A percentile compares a stretch with the other conserved stretches of the same genome.
Conservation (phyloP, 352 stramenopile species). For the Phytopythium litorale region DNA sequence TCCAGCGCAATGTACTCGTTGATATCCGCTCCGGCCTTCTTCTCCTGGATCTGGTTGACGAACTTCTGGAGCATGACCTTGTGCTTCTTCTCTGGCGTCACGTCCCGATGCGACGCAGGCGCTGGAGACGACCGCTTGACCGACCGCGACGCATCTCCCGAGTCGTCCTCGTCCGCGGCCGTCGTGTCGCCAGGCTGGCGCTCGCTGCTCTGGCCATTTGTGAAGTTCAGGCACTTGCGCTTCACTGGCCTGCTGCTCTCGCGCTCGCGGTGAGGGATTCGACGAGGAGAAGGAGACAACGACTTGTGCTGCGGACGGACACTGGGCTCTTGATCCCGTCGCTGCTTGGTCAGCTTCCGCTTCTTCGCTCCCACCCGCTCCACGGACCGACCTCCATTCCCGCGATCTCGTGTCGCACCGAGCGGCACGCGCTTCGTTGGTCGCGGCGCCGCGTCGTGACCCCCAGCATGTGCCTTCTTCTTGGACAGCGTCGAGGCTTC, state of each 20-base stretch:
- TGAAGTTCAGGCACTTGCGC: conserved; percentile 14
- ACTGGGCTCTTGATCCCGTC: not conserved
- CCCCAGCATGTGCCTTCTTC: not conserved
- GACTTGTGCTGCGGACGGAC: not conserved
- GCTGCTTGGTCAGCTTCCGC: not conserved
- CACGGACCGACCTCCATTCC: not conserved
- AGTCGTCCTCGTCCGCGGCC: not conserved
- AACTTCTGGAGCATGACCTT: conserved; percentile 20
- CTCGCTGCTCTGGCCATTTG: not conserved
- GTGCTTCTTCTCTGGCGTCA: conserved; percentile 3
- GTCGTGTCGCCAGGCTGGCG: not conserved
- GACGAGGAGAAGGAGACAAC: not conserved
- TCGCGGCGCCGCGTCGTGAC: not conserved
- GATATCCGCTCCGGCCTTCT: conserved; percentile 17
- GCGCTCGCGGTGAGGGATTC: not conserved
- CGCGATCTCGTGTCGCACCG: not conserved
- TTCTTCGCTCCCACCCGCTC: not conserved
- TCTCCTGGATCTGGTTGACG: conserved; percentile 26
- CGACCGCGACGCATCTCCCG: not conserved
- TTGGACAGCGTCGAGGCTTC: not conserved
- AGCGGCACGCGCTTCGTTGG: not conserved
- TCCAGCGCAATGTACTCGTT: conserved; percentile 32
- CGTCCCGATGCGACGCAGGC: not conserved
- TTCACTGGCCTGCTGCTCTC: conserved; percentile 15
- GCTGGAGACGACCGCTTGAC: not conserved